Conservation (phyloP, 2,329 filamentous ascomycete genomes). For the Colletotrichum lupini region DNA sequence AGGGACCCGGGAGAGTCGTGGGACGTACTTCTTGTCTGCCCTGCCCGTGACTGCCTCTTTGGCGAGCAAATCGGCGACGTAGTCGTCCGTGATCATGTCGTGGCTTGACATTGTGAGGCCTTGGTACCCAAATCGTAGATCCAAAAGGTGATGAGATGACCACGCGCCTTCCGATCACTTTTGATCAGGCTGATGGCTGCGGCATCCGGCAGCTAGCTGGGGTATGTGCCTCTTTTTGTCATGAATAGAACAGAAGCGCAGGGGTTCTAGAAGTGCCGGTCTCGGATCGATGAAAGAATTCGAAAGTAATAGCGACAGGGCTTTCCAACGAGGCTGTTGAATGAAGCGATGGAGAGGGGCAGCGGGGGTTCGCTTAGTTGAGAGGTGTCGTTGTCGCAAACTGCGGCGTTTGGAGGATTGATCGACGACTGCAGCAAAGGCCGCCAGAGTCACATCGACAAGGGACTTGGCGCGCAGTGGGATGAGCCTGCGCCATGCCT, state of each 20-base stretch:
- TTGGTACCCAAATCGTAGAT: neutral
- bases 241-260: neutral
- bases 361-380: slow-evolving; percentile 4
- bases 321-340: neutral
- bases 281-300: neutral
- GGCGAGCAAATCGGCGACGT: slow-evolving; percentile 82
- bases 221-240: neutral
- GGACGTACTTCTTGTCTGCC: slow-evolving; percentile 60
- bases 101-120: slow-evolving; percentile 53
- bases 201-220: neutral
- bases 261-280: neutral
- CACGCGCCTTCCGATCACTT: neutral
- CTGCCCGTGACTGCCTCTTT: slow-evolving; percentile 83
- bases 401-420: slow-evolving; percentile 10
- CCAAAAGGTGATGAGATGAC: neutral
- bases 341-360: neutral
- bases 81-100: slow-evolving; percentile 76
- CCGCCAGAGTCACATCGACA: neutral
- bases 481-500: slow-evolving; percentile 3
- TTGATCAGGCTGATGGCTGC: neutral
- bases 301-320: neutral
- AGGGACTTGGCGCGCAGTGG: slow-evolving; percentile 6
- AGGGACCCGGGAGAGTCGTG: neutral
- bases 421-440: slow-evolving; percentile 8
- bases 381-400: slow-evolving; percentile 13